Evolutionary conservation across 139 green algal genomes (phyloP).

Genomic region (Trebouxia sp.): DNA sequence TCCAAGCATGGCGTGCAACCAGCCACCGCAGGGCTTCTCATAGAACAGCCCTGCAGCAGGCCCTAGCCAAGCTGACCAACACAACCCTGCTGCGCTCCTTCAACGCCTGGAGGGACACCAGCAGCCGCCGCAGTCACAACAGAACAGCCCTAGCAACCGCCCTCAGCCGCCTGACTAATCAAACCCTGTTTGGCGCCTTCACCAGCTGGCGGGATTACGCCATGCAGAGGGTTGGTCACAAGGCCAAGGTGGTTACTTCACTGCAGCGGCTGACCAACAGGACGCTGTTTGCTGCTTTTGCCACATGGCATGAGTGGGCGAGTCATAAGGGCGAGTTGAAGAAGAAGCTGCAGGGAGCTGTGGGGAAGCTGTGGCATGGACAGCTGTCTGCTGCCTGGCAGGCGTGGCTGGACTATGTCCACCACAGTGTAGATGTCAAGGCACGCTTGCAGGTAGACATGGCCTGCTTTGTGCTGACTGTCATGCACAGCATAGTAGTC

Average conservation of each 20-base stretch:
- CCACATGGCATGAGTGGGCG: slow-evolving; percentile 23
- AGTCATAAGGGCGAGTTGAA: background rate
- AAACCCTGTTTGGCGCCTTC: slow-evolving; percentile 21
- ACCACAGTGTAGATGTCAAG: slow-evolving; percentile 8
- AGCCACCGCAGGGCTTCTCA: background rate
- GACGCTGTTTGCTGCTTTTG: slow-evolving; percentile 23
- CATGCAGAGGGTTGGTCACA: background rate
- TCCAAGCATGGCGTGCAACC: background rate
- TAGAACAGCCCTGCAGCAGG: background rate
- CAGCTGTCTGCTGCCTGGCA: slow-evolving; percentile 25
- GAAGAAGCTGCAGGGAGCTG: slow-evolving; percentile 27
- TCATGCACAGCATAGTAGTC: too few relatives aligned
- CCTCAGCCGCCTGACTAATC: slow-evolving; percentile 24
- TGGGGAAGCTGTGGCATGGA: slow-evolving; percentile 17
- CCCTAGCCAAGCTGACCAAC: background rate
- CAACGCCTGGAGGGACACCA: slow-evolving; percentile 1
- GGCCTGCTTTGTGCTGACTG: background rate
- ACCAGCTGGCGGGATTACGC: slow-evolving; percentile 23
- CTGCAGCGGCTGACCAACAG: slow-evolving; percentile 30
- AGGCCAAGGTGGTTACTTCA: background rate
- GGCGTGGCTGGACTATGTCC: background rate
- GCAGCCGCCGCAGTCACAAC: background rate
- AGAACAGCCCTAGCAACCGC: background rate
- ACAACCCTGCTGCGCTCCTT: slow-evolving; percentile 3
- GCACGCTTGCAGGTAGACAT: background rate